Evolutionary conservation across 306 rosid species (phyloP), one percentile per base, ranked within the genome.

Genomic region (Prinsepia uniflora): DNA sequence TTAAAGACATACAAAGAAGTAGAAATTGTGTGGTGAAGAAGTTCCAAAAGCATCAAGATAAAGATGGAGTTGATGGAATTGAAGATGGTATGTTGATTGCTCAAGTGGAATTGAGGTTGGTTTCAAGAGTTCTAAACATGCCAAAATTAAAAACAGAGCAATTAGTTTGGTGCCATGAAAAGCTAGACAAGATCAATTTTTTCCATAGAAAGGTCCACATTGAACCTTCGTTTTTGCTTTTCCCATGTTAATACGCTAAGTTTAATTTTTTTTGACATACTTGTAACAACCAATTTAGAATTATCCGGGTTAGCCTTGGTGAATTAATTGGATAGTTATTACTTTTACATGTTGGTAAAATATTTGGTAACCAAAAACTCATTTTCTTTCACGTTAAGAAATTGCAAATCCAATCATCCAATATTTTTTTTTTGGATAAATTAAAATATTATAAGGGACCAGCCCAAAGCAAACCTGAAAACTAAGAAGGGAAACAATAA

Each of bases 61-160:
- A 30, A 22, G 76, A 74, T 22, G 57, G 71, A 55, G 75, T 80
- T 80, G 76, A 74, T 22, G 57, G 71, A 55, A 73, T 80, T 80
- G 82, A 81, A 43, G 81, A 84, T 41, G 81, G 60, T 60, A 75
- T 84, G 65, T 53, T 90, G 40, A 58, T 86, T 22, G 96, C 97
- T 66, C 90, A 81, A 75, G 92, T 94, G 75, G 97, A 88, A 48
- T 59, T 90, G 70, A 91, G 79, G 78, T 75, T 94, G 82, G 67
- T 89, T 69, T 87, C 90, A 69, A 86, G 92, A 78, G 95, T 90
- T 75, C 61, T 90, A n/a, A 80, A 66, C 68, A 80, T 92, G 91
- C 76, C 96, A 22, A 86, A 75, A 42, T 70, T 92, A 50, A 86
- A 86, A 34, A 72, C 70, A 72, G 91, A 90, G 65, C 96, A 86